Conservation (phyloP, 2,329 filamentous ascomycete species). For the Penicillium hordei region DNA sequence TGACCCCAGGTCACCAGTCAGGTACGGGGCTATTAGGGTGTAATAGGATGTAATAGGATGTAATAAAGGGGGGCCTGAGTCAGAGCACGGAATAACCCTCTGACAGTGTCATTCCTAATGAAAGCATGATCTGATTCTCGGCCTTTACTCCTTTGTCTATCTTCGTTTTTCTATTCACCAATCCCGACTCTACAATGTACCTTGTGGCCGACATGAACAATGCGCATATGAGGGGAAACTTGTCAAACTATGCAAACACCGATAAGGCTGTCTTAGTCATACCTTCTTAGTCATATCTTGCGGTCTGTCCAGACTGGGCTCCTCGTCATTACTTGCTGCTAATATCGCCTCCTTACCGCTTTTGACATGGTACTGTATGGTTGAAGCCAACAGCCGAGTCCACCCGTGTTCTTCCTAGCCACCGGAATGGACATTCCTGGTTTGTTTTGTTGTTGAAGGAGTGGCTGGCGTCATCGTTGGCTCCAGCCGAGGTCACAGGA, state of each 20-base stretch:
- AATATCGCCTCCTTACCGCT: neutral
- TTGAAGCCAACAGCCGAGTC: neutral
- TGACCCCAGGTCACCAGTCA: slow-evolving; percentile 14
- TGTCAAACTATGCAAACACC: slow-evolving; percentile 8
- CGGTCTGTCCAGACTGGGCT: neutral
- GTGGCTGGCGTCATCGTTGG: slow-evolving; percentile 5
- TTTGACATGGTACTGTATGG: slow-evolving; percentile 1
- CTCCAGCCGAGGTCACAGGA: slow-evolving; percentile 2
- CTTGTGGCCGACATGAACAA: slow-evolving; percentile 3
- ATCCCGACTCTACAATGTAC: slow-evolving; percentile 6
- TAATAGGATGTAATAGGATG: slow-evolving; percentile 10
- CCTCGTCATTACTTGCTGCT: neutral
- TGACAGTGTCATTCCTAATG: slow-evolving; percentile 1
- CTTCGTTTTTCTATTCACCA: slow-evolving; percentile 1
- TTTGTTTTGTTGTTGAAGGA: neutral
- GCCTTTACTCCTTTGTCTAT: neutral
- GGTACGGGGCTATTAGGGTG: slow-evolving; percentile 13
- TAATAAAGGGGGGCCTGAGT: slow-evolving; percentile 21
- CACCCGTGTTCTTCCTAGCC: neutral
- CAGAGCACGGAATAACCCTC: slow-evolving; percentile 15
- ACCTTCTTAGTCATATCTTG: neutral
- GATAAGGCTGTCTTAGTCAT: slow-evolving; percentile 9
- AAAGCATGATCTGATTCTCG: slow-evolving; percentile 1
- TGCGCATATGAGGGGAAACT: slow-evolving; percentile 7
- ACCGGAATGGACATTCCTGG: neutral